Evolutionary conservation across 352 stramenopile species (phyloP), one percentile per base, ranked within the genome.

Genomic region (Phytophthora aleatoria): DNA sequence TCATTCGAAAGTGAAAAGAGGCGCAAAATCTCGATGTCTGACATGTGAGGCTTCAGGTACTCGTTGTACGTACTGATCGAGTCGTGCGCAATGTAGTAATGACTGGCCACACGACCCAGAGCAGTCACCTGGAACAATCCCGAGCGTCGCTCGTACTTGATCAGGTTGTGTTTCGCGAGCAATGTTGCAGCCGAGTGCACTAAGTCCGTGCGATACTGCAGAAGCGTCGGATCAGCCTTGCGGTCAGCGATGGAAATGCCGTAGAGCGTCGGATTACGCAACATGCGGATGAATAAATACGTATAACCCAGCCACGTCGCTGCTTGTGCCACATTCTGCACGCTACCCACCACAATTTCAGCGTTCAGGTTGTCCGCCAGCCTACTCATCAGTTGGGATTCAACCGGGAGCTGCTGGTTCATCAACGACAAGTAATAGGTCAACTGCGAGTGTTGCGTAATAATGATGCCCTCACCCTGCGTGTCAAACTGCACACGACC

Each of bases 381-480:
- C 15, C 86, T 88, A 20, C 92, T 94, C 67, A 99, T 94, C 39
- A 99, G 68, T 80, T 99, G 98, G 51, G 94, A 99, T 71, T 99
- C 98, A n/a, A 99, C 97, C 8, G 98, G 98, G 33, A 99, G 85
- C 77, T 99, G 97, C 73, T 99, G 89, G 74, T 99, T 99, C 77
- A 99, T 99, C 9, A 99, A 78, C 26, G 95, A 99, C 31, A 99
- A 79, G 69, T 99, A 99, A 74, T 99, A 99, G 49, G 99, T 98
- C 39, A 99, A 77, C 74, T 99, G 96, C 1, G 90, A 94, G 72
- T 99, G 97, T 55, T 98, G 91, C 5, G 98, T 99, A 69, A 99
- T 97, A 76, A 99, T 99, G 74, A 99, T 99, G 33, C 97, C 98
- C 87, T 99, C 97, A 31, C 94, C 92, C 64, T 97, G 88, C 3